Evolutionary conservation across 179 eudicot species (phyloP), one percentile per base, ranked within the genome.

Genomic region (Camellia oleifera): DNA sequence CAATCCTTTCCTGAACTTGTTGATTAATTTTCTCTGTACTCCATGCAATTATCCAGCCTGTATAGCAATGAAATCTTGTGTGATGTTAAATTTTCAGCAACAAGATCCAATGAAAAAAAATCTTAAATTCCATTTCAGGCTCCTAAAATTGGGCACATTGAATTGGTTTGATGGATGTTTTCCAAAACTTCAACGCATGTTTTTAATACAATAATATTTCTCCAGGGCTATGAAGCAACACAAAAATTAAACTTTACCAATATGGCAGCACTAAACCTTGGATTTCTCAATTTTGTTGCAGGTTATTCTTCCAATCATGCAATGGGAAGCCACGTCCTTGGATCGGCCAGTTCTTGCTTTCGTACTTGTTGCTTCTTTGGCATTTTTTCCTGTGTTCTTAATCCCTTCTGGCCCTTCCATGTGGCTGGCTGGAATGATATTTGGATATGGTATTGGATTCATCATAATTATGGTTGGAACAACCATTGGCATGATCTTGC

Each of bases 341-440:
- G 96, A 97, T 20, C 97, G 96, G 64, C 98, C 98, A 15, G 94
- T 85, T 72, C 97, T 94, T 58, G 98, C 96, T 52, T 14, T 94
- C 40, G 88, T 94, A 79, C 97, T 94, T 80, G 84, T 94, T 81
- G 93, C 88, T 77, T 93, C 98, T 56, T 84, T 94, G 83, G 96
- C 98, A 67, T 65, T 94, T 46, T 94, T 94, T 81, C 98, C 98
- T 44, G 93, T 89, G 72, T 76, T 94, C 68, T 82, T 94, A 61
- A 86, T 94, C 67, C 98, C 97, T 75, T 94, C 98, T 56, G 98
- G 91, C 66, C 97, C 98, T 77, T 93, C 97, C 71, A 93, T 94
- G 97, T 93, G 97, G 98, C 88, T 94, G 10, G 97, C 98, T 73
- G 98, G 98, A 44, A 94, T 94, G 97, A 93, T 94, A 69, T 94